Evolutionary conservation across 768 basidiomycete species (phyloP), one percentile per base, ranked within the genome.

Genomic region (Grammothele lineata): DNA sequence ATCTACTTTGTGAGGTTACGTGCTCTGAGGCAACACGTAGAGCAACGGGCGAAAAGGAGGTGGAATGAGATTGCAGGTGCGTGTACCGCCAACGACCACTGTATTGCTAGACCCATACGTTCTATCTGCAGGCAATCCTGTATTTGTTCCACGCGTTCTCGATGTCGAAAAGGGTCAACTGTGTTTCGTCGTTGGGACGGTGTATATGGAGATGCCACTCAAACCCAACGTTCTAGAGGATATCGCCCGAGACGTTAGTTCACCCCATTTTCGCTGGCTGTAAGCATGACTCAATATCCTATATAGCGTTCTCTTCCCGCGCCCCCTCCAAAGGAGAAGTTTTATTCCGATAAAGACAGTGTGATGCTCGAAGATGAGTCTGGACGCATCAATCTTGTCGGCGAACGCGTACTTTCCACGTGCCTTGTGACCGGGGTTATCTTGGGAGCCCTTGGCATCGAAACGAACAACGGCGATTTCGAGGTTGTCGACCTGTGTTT

Each of bases 151-250:
- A 5, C 76, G 90, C 24, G 87, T 95, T 2, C 80, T 96, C 4
- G 95, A 98, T 48, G 85, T 98, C 7, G 70, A 82, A 37, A 88
- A 91, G 57, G 85, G 86, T 1, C 73, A 86, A 57, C 70, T 95
- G 45, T 96, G 92, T 65, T 97, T 86, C 65, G 78, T 98, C 51
- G 72, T 96, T 44, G 96, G 96, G 3, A 99, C 96, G 0, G 84
- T 97, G 5, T 99, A 97, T 65, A 86, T 98, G 83, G 93, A 99
- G 50, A 99, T 99, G 96, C 91, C 93, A 8, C 73, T 98, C 42
- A 99, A 99, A 61, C 95, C 95, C 0, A 98, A 97, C 60, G 89
- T 99, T n/a, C 76, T 99, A 52, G 87, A 92, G 57, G 96, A 99
- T 54, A 79, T 98, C 54, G 92, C 85, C 19, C 77, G 89, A 63